A percentile compares a stretch with the other conserved stretches of the same genome.
Evolutionary conservation across 495 filamentous ascomycete species (phyloP).

Genomic region (Astrocystis sublimbata): DNA sequence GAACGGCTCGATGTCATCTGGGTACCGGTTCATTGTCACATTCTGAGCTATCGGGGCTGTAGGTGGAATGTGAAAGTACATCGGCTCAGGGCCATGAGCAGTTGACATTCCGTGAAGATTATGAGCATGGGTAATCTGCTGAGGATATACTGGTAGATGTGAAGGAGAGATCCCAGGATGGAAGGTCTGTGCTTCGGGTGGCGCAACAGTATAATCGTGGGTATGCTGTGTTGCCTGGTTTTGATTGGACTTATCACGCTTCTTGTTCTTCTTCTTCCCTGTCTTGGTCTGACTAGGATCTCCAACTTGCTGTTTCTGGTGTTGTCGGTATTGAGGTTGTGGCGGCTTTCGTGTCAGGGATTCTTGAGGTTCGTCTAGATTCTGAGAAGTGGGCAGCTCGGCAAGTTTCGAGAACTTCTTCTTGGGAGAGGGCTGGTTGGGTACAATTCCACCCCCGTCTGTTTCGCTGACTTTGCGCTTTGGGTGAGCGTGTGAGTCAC

Average conservation of each 20-base stretch:
- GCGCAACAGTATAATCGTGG: not conserved
- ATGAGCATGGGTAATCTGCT: no score
- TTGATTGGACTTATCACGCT: no score
- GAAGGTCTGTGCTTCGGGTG: not conserved
- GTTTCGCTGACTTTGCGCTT: constrained; percentile 5
- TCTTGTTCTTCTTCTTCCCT: constrained; percentile 14
- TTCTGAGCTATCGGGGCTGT: not conserved
- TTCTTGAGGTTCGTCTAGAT: not conserved
- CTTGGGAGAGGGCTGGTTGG: not conserved
- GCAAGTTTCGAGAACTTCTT: not conserved
- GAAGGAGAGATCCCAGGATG: not conserved
- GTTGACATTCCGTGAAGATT: not conserved
- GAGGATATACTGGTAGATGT: not conserved
- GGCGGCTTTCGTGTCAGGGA: no score
- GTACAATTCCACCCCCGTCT: not conserved
- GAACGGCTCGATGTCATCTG: constrained; percentile 11
- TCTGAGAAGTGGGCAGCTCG: not conserved
- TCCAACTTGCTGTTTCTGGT: not conserved
- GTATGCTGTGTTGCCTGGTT: not conserved
- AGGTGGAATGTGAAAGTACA: not conserved
- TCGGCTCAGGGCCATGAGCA: not conserved
- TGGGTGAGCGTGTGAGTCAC: not conserved
- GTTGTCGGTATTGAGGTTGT: not conserved
- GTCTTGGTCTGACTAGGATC: not conserved
- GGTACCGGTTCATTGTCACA: not conserved